Evolutionary conservation across 345 rosid genomes (phyloP).

Genomic region (Eutrema heterophyllum): DNA sequence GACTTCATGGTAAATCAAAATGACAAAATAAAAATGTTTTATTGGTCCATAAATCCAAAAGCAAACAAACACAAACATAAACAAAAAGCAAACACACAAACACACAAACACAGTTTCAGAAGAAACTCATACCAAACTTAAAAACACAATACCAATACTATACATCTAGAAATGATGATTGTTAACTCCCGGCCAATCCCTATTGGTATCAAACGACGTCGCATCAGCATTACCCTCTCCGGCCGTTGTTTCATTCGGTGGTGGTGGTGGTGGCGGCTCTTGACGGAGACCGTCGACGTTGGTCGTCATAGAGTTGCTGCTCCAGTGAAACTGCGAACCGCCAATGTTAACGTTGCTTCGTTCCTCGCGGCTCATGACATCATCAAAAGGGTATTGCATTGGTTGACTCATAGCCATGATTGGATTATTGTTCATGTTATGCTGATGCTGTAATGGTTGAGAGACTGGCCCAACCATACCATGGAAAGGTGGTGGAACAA

Average conservation of each 20-base stretch:
- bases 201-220: neutral
- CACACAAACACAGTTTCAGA: neutral
- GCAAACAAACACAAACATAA: neutral
- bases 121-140: too few relatives aligned
- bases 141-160: neutral
- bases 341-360: too few relatives aligned
- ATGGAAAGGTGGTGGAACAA: too few relatives aligned
- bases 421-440: too few relatives aligned
- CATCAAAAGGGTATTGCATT: neutral
- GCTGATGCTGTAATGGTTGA: too few relatives aligned
- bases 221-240: neutral
- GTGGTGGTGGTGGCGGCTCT: neutral
- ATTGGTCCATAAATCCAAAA: neutral
- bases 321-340: neutral
- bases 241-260: neutral
- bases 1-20: neutral
- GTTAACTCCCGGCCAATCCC: neutral
- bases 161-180: neutral
- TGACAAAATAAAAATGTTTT: neutral
- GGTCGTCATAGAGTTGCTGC: neutral
- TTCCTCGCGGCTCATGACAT: too few relatives aligned
- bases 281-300: neutral
- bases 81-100: neutral
- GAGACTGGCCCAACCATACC: too few relatives aligned
- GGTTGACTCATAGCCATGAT: neutral